Percentiles rank a stretch among this genome's conserved stretches.
These are phyloP conservation scores for Coniochaeta hoffmannii DNA, from an alignment of 2,329 filamentous ascomycete genomes.

Conservation along the genomic window DNA sequence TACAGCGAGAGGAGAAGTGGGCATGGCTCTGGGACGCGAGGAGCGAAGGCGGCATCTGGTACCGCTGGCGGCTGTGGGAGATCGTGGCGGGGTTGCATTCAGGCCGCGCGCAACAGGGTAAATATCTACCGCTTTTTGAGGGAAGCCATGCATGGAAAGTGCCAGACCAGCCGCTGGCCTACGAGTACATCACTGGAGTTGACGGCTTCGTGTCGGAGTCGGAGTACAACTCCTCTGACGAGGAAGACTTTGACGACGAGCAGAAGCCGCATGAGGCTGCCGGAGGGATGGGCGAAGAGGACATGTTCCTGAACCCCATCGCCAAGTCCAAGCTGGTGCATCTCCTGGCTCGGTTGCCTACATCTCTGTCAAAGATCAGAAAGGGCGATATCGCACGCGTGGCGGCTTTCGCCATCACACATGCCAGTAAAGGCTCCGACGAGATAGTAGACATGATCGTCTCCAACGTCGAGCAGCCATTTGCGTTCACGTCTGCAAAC, in stretches of 20 bases:
- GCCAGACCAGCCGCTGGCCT: constrained; percentile 65
- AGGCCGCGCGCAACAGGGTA: constrained; percentile 36
- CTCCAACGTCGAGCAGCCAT: constrained; percentile 70
- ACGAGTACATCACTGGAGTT: constrained; percentile 70
- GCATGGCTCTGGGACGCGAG: constrained; percentile 88
- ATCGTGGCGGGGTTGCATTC: constrained; percentile 60
- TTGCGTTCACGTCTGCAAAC: constrained; percentile 66
- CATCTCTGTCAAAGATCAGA: constrained; percentile 62
- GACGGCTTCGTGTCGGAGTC: constrained; percentile 76
- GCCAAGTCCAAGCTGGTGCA: constrained; percentile 80
- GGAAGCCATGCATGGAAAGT: constrained; percentile 69
- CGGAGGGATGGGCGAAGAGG: constrained; percentile 33
- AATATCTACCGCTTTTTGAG: constrained; percentile 64
- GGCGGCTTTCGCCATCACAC: constrained; percentile 81
- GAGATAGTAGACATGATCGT: constrained; percentile 89
- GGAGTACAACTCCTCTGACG: constrained; percentile 81
- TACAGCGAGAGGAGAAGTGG: constrained; percentile 84
- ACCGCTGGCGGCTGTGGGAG: constrained; percentile 87
- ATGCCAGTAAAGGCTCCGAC: constrained; percentile 76
- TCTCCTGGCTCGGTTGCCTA: constrained; percentile 75
- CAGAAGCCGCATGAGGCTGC: constrained; percentile 30
- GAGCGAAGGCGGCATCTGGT: constrained; percentile 76
- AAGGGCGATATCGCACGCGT: constrained; percentile 82
- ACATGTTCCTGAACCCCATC: constrained; percentile 69
- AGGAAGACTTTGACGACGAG: constrained; percentile 64